A percentile compares a stretch with the other conserved stretches of the same genome.
phyloP scores from a whole-genome alignment of 305 asterid genomes.

The Fraxinus baroniana region DNA sequence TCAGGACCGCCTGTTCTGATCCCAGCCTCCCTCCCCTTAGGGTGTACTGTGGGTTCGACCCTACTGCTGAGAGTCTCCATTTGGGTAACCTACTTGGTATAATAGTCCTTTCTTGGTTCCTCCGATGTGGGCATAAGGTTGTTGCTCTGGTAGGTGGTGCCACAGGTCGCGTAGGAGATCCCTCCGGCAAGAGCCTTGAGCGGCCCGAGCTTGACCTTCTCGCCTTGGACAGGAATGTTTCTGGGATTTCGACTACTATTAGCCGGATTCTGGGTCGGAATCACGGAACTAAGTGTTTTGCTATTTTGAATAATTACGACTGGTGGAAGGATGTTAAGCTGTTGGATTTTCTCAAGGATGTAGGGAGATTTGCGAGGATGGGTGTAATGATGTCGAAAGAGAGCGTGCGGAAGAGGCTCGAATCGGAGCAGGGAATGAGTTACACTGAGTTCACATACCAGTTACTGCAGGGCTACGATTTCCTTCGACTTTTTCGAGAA shows the following conservation, averaged over 20 bases:
- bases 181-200: constrained; percentile 83
- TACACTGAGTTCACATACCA: constrained; percentile 88
- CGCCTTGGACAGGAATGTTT: constrained; percentile 46
- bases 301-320: constrained; percentile 68
- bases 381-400: constrained; percentile 92
- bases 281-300: constrained; percentile 29
- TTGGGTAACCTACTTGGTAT: constrained; percentile 86
- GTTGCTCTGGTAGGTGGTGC: constrained; percentile 92
- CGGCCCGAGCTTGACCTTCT: constrained; percentile 69
- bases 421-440: constrained; percentile 86
- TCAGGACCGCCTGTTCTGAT: constrained; percentile 40
- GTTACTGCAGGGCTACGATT: constrained; percentile 81
- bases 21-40: constrained; percentile 40
- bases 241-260: constrained; percentile 50
- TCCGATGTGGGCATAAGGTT: constrained; percentile 70
- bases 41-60: constrained; percentile 93
- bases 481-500: constrained; percentile 53
- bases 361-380: constrained; percentile 68
- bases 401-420: constrained; percentile 72
- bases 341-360: constrained; percentile 65
- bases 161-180: constrained; percentile 91
- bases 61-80: constrained; percentile 89
- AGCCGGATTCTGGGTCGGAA: constrained; percentile 39
- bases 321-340: constrained; percentile 91
- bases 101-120: constrained; percentile 88